These are phyloP conservation scores for Phytophthora chlamydospora DNA, from an alignment of 352 stramenopile species.

Conservation along the genomic window DNA sequence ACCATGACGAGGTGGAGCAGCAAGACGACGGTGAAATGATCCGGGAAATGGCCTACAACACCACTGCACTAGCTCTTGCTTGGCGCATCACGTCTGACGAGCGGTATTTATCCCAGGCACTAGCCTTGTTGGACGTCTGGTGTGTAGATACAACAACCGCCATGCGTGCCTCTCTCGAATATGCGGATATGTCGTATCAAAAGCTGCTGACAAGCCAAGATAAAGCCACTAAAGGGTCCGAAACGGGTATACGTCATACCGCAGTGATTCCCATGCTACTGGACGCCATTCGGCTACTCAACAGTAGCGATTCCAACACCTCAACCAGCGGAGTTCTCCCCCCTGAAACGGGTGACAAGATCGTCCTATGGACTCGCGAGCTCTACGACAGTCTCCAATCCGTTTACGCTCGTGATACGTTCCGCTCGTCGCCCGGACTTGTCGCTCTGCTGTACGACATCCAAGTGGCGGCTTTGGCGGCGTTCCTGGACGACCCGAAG, in stretches of 20 bases:
- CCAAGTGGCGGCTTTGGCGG: conserved; percentile 46
- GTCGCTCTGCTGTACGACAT: conserved; percentile 57
- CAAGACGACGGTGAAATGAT: conserved; percentile 34
- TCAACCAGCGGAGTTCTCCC: conserved; percentile 5
- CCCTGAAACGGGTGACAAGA: conserved; percentile 6
- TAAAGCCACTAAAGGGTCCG: conserved; percentile 17
- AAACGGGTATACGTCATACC: conserved; percentile 41
- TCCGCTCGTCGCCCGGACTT: conserved; percentile 37
- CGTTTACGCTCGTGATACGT: conserved; percentile 27
- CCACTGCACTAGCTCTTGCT: conserved; percentile 45
- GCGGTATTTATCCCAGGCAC: conserved; percentile 38
- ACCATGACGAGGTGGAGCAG: conserved; percentile 16
- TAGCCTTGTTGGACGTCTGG: conserved; percentile 38
- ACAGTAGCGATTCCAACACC: conserved; percentile 10
- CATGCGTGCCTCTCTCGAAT: conserved; percentile 41
- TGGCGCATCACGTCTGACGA: conserved; percentile 43
- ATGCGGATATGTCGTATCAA: conserved; percentile 42
- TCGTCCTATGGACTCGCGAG: conserved; percentile 33
- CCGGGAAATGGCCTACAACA: conserved; percentile 59
- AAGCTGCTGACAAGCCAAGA: conserved; percentile 27
- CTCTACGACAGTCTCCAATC: conserved; percentile 35
- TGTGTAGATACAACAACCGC: conserved; percentile 36
- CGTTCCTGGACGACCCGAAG: conserved; percentile 52
- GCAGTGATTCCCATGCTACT: conserved; percentile 41
- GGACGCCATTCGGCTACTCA: conserved; percentile 48